Conservation (phyloP, 495 filamentous ascomycete species). For the Cudoniella acicularis region DNA sequence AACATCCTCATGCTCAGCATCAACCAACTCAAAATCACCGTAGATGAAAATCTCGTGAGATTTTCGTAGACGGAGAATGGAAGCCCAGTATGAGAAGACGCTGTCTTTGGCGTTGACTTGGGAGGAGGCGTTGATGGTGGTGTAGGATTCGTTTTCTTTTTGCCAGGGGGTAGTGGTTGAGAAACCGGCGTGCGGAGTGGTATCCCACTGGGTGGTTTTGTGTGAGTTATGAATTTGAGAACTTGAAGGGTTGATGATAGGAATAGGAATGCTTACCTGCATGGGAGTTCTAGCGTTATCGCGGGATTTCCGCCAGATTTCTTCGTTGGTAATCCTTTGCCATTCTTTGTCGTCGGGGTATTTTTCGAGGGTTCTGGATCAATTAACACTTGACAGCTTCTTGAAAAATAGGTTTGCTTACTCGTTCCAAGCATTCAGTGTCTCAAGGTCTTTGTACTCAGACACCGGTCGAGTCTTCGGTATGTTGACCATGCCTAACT, state of each 20-base stretch:
- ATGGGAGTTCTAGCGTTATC: conserved; percentile 59
- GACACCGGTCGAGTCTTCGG: conserved; percentile 58
- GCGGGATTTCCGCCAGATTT: conserved; percentile 46
- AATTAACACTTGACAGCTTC: neutral
- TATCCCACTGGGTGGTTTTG: conserved; percentile 48
- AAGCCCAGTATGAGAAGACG: conserved; percentile 45
- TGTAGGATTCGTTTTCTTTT: conserved; percentile 51
- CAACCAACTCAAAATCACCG: conserved; percentile 40
- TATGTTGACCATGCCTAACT: conserved; percentile 74
- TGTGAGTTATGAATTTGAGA: neutral
- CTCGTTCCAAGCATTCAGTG: conserved; percentile 51
- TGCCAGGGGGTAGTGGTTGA: conserved; percentile 51
- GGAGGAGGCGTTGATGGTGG: conserved; percentile 44
- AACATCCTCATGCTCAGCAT: conserved; percentile 33
- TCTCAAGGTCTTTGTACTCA: conserved; percentile 71
- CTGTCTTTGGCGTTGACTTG: conserved; percentile 38
- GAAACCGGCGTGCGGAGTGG: conserved; percentile 46
- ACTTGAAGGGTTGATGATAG: neutral
- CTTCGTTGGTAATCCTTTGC: neutral
- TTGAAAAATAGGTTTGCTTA: neutral
- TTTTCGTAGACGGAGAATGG: conserved; percentile 39
- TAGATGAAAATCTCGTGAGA: conserved; percentile 42
- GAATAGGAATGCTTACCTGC: conserved; percentile 32
- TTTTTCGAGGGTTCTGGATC: neutral
- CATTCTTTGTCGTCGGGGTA: conserved; percentile 18